Base-by-base conservation (phyloP, 192 early-diverging fungal genomes). In the Backusella tarrabulga region DNA sequence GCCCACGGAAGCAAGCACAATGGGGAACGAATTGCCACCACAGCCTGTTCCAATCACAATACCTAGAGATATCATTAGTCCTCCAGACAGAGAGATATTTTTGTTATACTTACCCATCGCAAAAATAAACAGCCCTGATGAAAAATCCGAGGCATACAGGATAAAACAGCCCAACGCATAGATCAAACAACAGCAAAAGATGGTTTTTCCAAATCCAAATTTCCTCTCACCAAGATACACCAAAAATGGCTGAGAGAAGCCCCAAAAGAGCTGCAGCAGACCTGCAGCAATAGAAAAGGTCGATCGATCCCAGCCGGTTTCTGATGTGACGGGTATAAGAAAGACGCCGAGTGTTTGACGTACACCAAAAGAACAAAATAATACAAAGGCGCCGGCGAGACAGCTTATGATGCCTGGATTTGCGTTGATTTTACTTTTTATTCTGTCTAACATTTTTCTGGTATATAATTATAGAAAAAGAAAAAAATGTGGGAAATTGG, bases 281-380 rank as follows among this genome's bases (percentile, higher is more conserved):
- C 71, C 82, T 2, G 78, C 74, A 8, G 82, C 82, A 26, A 79
- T 71, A 2, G 82, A 79, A 36, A 80, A 80, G 0, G 78, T 71
- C 1, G 76, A 40, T 76, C 82, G 69, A 44, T 80, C 75, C 77
- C 76, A 79, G 7, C 82, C 82, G 11, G 56, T 73, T 8, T 56
- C 70, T 40, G 17, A 35, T 6, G 77, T 79, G 14, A 83, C 74
- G 6, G 82, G 82, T 19, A 83, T 71, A 32, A 79, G 60, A 19
- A 80, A 80, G 3, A 83, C 32, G 15, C 82, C 82, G 50, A 83
- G 42, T 3, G 71, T 71, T 72, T 83, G 82, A n/a, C 82, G 75
- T 32, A 83, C 42, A 35, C 82, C 82, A 42, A 80, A 80, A 6
- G 76, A 77, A n/a, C 56, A 26, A 50, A 78, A 83, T 15, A 83